Base-by-base conservation (phyloP, 2,329 filamentous ascomycete genomes). In the Dactylellina leptospora region DNA sequence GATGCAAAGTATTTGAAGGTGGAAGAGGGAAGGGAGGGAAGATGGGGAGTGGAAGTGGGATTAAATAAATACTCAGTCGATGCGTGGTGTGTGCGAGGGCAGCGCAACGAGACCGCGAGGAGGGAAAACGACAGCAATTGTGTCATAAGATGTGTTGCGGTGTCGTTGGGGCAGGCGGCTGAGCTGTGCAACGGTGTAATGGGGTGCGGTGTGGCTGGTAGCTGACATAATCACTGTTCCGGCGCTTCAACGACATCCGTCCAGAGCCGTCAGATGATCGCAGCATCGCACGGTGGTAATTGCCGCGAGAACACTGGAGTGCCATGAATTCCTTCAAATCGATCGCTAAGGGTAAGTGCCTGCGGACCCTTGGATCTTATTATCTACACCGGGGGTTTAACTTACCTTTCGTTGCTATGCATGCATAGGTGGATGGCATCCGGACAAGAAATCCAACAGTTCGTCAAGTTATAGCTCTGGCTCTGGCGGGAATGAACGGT, bases 361-460 rank as follows among this genome's bases (percentile, higher is more conserved):
- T 30, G 13, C 22, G 8, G 6, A 28, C 10, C 4, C n/a, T n/a
- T n/a, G n/a, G n/a, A n/a, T n/a, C n/a, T n/a, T n/a, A n/a, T n/a
- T n/a, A n/a, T n/a, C n/a, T n/a, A n/a, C n/a, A n/a, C n/a, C n/a
- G n/a, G n/a, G n/a, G n/a, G n/a, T n/a, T n/a, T n/a, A 13, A 25
- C 23, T 25, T 23, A n/a, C 22, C 25, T 8, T 4, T 30, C 11
- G 10, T 51, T 30, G 25, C 23, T 16, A 5, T 11, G 16, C 42
- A 50, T n/a, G 11, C 6, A 22, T 13, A 71, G 66, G 66, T 18
- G 83, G 83, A 40, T 84, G 82, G 83, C 81, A 84, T 74, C 82
- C 83, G 0, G 77, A 79, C 28, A 77, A 77, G 33, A 80, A 78
- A 58, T 77, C 74, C n/a, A 55, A 53, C 8, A 74, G 64, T 42